Conservation (phyloP, 805 yeast species). For the Lachancea mirantina region DNA sequence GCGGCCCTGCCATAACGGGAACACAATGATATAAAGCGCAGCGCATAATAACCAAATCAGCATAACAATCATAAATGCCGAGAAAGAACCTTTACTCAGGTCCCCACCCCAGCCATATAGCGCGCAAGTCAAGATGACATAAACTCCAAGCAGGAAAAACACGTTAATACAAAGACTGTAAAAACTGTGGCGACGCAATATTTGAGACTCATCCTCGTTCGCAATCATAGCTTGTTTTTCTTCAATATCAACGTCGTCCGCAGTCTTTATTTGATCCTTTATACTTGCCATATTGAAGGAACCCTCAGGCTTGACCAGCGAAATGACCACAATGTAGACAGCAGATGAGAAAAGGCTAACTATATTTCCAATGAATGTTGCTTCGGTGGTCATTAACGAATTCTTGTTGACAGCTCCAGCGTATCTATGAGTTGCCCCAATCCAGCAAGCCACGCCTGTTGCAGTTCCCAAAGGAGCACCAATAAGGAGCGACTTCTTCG, state of each 20-base stretch:
- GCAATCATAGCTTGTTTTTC: constrained; percentile 27
- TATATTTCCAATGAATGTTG: constrained; percentile 40
- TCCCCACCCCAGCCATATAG: constrained; percentile 32
- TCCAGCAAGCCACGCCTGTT: constrained; percentile 45
- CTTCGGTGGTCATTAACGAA: constrained; percentile 38
- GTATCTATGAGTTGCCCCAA: constrained; percentile 37
- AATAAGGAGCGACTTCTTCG: constrained; percentile 13
- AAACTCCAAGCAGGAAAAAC: constrained; percentile 27
- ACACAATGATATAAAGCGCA: constrained; percentile 31
- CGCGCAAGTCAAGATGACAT: constrained; percentile 29
- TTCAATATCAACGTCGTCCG: constrained; percentile 32
- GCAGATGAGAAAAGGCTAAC: constrained; percentile 32
- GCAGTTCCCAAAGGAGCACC: constrained; percentile 43
- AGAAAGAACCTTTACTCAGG: constrained; percentile 32
- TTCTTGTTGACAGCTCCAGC: constrained; percentile 39
- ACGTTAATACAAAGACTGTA: constrained; percentile 37
- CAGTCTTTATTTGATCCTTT: constrained; percentile 22
- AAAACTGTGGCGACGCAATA: constrained; percentile 32
- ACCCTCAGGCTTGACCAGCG: constrained; percentile 26
- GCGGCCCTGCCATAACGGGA: constrained; percentile 34
- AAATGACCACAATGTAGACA: constrained; percentile 25
- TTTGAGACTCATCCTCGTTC: constrained; percentile 16
- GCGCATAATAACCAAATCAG: constrained; percentile 34
- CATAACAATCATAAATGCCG: constrained; percentile 33
- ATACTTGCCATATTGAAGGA: constrained; percentile 28